These are phyloP conservation scores for Eugenia klotzschiana DNA, from an alignment of 441 rosid species.

Conservation along the genomic window DNA sequence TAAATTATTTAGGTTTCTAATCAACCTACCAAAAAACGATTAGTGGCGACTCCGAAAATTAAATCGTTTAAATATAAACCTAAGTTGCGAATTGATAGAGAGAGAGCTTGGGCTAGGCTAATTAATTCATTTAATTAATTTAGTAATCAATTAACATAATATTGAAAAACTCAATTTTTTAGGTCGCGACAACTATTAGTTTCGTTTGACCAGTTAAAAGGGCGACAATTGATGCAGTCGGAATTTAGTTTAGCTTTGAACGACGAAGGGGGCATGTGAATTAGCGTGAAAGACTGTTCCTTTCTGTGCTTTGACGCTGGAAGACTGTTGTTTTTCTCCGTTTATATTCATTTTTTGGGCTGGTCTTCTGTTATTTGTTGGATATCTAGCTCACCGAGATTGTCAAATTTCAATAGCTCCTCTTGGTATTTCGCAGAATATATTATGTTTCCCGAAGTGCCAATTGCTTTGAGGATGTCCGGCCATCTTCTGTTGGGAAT, in stretches of 20 bases:
- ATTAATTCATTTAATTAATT: no score
- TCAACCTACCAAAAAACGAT: no score
- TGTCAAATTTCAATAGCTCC: not conserved
- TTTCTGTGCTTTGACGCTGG: not conserved
- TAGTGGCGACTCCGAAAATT: no score
- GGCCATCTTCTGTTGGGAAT: conserved; percentile 72
- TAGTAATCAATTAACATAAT: no score
- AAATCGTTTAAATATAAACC: no score
- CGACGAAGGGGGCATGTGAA: not conserved
- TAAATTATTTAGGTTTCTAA: no score
- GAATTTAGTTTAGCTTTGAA: not conserved
- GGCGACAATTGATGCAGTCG: not conserved
- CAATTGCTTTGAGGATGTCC: conserved; percentile 66
- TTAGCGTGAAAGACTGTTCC: not conserved
- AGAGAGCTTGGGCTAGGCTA: no score
- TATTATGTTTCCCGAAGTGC: conserved; percentile 57
- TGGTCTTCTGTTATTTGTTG: not conserved
- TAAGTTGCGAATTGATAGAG: no score
- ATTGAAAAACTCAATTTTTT: no score
- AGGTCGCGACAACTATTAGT: not conserved
- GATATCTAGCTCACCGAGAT: no score
- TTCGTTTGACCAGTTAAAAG: not conserved
- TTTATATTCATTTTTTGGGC: not conserved
- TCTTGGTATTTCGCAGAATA: conserved; percentile 19
- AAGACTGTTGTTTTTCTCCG: not conserved